phyloP scores from a whole-genome alignment of 164 flowering plant species.

The Vitis cinerea region DNA sequence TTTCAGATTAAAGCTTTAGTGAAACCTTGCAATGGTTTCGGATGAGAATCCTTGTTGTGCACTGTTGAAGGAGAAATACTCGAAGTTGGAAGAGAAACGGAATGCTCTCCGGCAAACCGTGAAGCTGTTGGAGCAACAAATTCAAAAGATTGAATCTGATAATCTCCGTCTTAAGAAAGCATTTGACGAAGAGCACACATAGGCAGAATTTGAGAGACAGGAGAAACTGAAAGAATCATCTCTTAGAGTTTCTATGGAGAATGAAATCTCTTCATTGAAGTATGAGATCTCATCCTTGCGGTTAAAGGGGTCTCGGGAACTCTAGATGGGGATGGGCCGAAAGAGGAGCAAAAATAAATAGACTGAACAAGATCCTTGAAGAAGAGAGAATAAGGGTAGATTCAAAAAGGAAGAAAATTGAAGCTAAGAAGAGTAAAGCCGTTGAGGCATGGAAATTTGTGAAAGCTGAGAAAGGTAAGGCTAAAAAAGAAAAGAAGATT shows the following conservation, averaged over 20 bases:
- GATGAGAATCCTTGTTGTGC: too few species aligned
- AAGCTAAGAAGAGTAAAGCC: constrained; percentile 44
- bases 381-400: constrained; percentile 45
- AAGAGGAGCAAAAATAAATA: constrained; percentile 37
- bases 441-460: constrained; percentile 39
- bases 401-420: constrained; percentile 38
- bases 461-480: constrained; percentile 45
- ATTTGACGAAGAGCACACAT: constrained; percentile 33
- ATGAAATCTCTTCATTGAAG: constrained; percentile 50
- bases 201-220: constrained; percentile 31
- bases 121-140: constrained; percentile 27
- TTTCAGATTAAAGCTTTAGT: too few species aligned
- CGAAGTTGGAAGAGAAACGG: constrained; percentile 32
- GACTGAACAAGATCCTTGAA: constrained; percentile 44
- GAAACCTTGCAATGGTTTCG: too few species aligned
- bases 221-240: constrained; percentile 37
- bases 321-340: constrained; percentile 26
- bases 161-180: constrained; percentile 41
- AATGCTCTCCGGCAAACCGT: constrained; percentile 44
- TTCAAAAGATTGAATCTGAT: constrained; percentile 32
- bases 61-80: constrained; percentile 25
- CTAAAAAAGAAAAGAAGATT: constrained; percentile 39
- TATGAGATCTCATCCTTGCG: constrained; percentile 36
- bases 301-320: constrained; percentile 13
- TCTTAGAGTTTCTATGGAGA: constrained; percentile 42